phyloP scores from a whole-genome alignment of 495 filamentous ascomycete genomes.

The Podospora pseudoanserina region DNA sequence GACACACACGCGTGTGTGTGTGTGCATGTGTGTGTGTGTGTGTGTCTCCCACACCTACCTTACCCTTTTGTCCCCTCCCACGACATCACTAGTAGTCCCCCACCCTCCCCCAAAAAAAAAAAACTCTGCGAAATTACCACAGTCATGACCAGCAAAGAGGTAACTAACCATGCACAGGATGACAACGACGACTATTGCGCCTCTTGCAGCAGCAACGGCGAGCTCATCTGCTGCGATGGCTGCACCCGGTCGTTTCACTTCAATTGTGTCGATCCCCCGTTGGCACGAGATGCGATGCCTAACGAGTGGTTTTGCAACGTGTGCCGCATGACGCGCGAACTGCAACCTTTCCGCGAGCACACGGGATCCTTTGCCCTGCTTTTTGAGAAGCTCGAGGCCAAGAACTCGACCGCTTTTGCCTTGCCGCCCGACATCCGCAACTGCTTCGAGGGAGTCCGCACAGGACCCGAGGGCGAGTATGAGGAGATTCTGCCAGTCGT shows the following conservation, averaged over 20 bases:
- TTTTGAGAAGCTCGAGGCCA: conserved; percentile 55
- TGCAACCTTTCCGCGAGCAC: conserved; percentile 37
- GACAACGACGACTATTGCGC: conserved; percentile 88
- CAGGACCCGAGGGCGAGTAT: conserved; percentile 74
- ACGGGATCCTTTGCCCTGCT: conserved; percentile 55
- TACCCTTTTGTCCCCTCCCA: neutral
- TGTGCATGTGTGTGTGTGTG: neutral
- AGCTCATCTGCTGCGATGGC: conserved; percentile 86
- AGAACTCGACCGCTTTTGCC: conserved; percentile 67
- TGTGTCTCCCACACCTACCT: neutral
- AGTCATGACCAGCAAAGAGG: neutral
- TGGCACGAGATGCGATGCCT: conserved; percentile 60
- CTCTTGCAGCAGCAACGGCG: conserved; percentile 75
- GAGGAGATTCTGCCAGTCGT: conserved; percentile 50
- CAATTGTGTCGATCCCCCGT: conserved; percentile 74
- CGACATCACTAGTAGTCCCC: neutral
- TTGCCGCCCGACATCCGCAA: conserved; percentile 66
- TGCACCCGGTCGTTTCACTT: conserved; percentile 87
- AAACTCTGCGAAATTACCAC: conserved; percentile 15
- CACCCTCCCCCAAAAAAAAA: neutral
- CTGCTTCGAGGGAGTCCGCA: conserved; percentile 68
- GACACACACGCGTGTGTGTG: neutral
- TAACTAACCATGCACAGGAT: conserved; percentile 40
- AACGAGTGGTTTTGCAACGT: conserved; percentile 81
- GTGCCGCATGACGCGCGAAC: conserved; percentile 49